Base-by-base conservation (phyloP, 768 basidiomycete genomes). In the Solioccasus polychromus region DNA sequence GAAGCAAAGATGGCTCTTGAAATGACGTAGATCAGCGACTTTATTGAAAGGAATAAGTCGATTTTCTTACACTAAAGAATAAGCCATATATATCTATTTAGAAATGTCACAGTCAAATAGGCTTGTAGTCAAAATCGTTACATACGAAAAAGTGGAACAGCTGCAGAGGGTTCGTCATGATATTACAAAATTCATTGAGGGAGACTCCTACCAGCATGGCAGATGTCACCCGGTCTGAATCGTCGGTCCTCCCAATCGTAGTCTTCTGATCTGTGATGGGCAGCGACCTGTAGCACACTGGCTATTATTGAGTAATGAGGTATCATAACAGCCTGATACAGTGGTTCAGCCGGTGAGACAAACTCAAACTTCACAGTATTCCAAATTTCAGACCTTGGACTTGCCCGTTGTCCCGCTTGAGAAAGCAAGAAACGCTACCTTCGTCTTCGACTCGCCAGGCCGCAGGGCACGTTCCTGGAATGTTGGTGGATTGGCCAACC, bases 401-500 rank as follows among this genome's bases (percentile, higher is more conserved):
- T 70, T 77, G 1, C 87, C 86, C 2, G 87, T 89, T 0, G 86
- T 89, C 19, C 83, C 83, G 19, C 85, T 86, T 0, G 85, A 87
- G 58, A 88, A 88, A 57, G 74, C 80, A 22, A 87, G 64, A 48
- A 87, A 79, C 0, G 87, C 86, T 12, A 88, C 58, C 58, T 85
- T 88, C 10, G 75, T 82, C 63, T 71, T 84, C 15, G 69, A 83
- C 63, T 88, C 86, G 2, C 82, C 82, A 0, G 72, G 71, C 3
- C 48, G 60, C 32, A 88, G 63, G 26, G 52, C 71, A 23, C 74
- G 69, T 59, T 87, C 84, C 6, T 63, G 64, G 48, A 77, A 85
- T 9, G 59, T 42, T 1, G 63, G 51, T 2, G 63, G 58, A 31
- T 60, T 58, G 3, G 61, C 57, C 3, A 77, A 61, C 4, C 85